Conservation (phyloP, 164 flowering plant species). For the Nymphaea thermarum region DNA sequence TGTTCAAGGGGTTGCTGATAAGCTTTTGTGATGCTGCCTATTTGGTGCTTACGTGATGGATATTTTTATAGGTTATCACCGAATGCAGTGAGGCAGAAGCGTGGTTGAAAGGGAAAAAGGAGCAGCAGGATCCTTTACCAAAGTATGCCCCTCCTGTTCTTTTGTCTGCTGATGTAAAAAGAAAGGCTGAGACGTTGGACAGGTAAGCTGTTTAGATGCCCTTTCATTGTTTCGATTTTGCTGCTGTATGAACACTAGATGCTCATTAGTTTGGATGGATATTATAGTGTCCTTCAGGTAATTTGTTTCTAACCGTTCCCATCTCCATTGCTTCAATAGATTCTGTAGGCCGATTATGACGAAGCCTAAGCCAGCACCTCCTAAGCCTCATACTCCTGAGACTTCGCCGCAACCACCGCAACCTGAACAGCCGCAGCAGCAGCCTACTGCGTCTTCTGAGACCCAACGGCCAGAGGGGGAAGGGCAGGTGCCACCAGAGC, state of each 20-base stretch:
- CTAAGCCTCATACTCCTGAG: slow-evolving; percentile 41
- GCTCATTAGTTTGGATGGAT: too few species aligned
- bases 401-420: slow-evolving; percentile 31
- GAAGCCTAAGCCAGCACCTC: slow-evolving; percentile 30
- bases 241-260: neutral
- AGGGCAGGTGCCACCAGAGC: slow-evolving; percentile 30
- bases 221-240: neutral
- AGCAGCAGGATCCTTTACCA: slow-evolving; percentile 75
- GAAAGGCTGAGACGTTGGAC: slow-evolving; percentile 80
- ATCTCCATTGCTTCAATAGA: slow-evolving; percentile 11
- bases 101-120: slow-evolving; percentile 52
- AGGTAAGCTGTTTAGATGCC: slow-evolving; percentile 31
- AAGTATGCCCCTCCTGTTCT: slow-evolving; percentile 70
- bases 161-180: slow-evolving; percentile 61
- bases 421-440: slow-evolving; percentile 25
- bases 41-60: neutral
- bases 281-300: too few species aligned
- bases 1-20: too few species aligned
- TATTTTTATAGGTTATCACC: slow-evolving; percentile 44
- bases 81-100: slow-evolving; percentile 85
- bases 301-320: neutral
- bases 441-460: slow-evolving; percentile 12
- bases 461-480: slow-evolving; percentile 14
- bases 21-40: neutral
- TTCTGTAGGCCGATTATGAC: slow-evolving; percentile 33